These are phyloP conservation scores for Fusarium proliferatum DNA, from an alignment of 2,329 filamentous ascomycete species.

Conservation along the genomic window DNA sequence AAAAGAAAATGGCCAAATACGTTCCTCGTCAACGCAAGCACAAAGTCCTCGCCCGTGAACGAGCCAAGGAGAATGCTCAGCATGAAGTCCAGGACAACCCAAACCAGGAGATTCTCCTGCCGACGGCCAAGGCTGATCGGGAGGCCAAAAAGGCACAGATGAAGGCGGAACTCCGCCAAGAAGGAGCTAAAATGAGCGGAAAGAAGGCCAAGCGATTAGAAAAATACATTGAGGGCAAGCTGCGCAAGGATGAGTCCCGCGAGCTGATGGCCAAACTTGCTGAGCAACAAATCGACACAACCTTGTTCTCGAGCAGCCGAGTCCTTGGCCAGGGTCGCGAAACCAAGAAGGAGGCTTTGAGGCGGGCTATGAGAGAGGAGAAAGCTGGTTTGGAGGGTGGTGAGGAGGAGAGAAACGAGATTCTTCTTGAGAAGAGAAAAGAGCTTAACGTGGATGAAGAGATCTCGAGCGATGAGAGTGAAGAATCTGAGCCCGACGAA, in stretches of 20 bases:
- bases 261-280: constrained; percentile 86
- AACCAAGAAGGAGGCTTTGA: constrained; percentile 76
- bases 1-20: constrained; percentile 62
- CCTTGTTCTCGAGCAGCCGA: constrained; percentile 80
- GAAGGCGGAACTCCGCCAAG: constrained; percentile 63
- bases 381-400: constrained; percentile 70
- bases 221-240: constrained; percentile 85
- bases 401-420: constrained; percentile 62
- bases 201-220: constrained; percentile 76
- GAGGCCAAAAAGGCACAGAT: constrained; percentile 67
- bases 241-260: constrained; percentile 92
- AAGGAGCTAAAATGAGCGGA: constrained; percentile 67
- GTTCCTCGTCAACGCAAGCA: constrained; percentile 75
- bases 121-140: constrained; percentile 59
- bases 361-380: constrained; percentile 71
- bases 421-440: constrained; percentile 61
- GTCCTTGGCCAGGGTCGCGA: constrained; percentile 78
- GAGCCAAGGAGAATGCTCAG: constrained; percentile 57
- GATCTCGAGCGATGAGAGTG: constrained; percentile 33
- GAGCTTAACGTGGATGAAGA: constrained; percentile 46
- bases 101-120: constrained; percentile 51
- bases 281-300: constrained; percentile 82
- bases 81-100: constrained; percentile 54
- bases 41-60: constrained; percentile 73
- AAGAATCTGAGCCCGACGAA: constrained; percentile 12